Conservation (phyloP, 805 yeast genomes). For the Myxozyma lipomycoides region DNA sequence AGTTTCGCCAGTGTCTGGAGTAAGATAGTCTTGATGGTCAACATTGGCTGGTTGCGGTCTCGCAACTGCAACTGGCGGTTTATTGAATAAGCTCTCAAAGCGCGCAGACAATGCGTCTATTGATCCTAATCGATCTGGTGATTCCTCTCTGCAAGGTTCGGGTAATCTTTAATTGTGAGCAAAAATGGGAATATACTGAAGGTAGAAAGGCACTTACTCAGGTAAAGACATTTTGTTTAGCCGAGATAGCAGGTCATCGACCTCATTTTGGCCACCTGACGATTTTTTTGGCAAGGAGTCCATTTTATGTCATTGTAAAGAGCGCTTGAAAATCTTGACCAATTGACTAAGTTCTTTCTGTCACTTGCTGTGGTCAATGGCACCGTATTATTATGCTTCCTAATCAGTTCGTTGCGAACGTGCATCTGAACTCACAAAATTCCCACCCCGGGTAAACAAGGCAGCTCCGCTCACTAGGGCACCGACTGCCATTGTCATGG, state of each 20-base stretch:
- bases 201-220: conserved; percentile 5
- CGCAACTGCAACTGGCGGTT: conserved; percentile 10
- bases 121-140: conserved; percentile 23
- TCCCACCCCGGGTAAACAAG: too few species aligned
- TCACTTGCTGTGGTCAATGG: too few species aligned
- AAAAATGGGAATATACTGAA: not conserved
- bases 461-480: too few species aligned
- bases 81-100: conserved; percentile 15
- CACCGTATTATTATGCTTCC: too few species aligned
- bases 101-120: conserved; percentile 23
- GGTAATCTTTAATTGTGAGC: too few species aligned
- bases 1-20: not conserved
- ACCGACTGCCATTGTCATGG: too few species aligned
- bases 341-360: too few species aligned
- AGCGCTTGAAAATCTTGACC: too few species aligned
- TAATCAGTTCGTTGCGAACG: too few species aligned
- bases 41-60: not conserved
- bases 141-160: conserved; percentile 4
- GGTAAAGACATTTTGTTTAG: conserved; percentile 12
- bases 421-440: too few species aligned
- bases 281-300: too few species aligned
- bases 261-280: not conserved
- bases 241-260: conserved; percentile 6
- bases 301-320: too few species aligned
- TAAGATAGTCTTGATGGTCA: not conserved